phyloP scores from a whole-genome alignment of 495 filamentous ascomycete genomes.

The Polyplosphaeria fusca region DNA sequence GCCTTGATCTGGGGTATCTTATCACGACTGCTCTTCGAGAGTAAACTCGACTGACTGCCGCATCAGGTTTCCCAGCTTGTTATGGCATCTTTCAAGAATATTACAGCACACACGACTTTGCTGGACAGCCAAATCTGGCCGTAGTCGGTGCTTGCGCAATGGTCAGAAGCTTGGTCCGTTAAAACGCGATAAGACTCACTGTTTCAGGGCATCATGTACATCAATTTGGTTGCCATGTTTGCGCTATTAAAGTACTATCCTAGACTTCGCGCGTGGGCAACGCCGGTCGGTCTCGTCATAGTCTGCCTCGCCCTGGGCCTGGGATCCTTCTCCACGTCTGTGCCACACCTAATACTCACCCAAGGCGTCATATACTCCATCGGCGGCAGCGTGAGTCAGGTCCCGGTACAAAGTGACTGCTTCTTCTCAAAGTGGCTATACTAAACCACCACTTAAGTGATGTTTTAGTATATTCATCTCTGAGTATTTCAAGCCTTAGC shows the following conservation, averaged over 20 bases:
- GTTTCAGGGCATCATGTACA: constrained; percentile 48
- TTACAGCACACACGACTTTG: constrained; percentile 49
- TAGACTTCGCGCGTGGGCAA: constrained; percentile 39
- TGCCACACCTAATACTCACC: constrained; percentile 49
- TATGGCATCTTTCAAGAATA: constrained; percentile 63
- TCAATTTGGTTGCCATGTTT: constrained; percentile 45
- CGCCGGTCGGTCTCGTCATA: constrained; percentile 42
- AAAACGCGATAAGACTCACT: not conserved
- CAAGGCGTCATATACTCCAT: constrained; percentile 55
- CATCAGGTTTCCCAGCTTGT: constrained; percentile 59
- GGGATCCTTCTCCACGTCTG: constrained; percentile 47
- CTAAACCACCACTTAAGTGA: too few species aligned
- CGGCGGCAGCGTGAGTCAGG: constrained; percentile 47
- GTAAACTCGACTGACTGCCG: not conserved
- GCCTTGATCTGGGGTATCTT: constrained; percentile 61
- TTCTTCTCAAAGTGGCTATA: too few species aligned
- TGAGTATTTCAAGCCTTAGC: too few species aligned
- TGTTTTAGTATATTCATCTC: too few species aligned
- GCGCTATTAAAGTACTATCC: constrained; percentile 35
- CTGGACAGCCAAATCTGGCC: constrained; percentile 45
- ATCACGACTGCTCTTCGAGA: not conserved
- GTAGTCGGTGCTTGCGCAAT: constrained; percentile 51
- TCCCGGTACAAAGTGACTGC: too few species aligned
- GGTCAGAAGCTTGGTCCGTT: constrained; percentile 31
- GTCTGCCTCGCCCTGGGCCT: constrained; percentile 36